Conservation (phyloP, 805 yeast species). For the Torulaspora quercuum region DNA sequence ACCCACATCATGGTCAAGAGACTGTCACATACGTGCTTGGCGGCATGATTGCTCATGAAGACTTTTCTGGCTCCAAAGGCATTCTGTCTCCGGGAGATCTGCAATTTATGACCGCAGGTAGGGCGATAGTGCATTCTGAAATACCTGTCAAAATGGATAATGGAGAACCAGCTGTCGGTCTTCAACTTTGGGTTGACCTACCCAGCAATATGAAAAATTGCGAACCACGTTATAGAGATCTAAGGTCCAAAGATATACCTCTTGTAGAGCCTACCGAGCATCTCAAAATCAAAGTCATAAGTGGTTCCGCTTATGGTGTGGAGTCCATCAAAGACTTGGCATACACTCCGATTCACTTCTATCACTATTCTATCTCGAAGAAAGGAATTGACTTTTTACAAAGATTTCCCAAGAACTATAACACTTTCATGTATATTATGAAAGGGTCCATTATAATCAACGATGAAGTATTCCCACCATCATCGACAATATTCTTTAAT, state of each 20-base stretch:
- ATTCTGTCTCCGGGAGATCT: conserved; percentile 75
- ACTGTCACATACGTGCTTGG: conserved; percentile 66
- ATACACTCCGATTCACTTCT: conserved; percentile 74
- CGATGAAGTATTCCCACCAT: conserved; percentile 43
- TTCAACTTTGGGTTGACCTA: conserved; percentile 87
- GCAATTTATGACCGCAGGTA: conserved; percentile 93
- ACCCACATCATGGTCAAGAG: conserved; percentile 80
- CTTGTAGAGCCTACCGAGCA: conserved; percentile 61
- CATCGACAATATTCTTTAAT: conserved; percentile 59
- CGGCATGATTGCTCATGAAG: conserved; percentile 76
- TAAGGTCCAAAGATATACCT: conserved; percentile 68
- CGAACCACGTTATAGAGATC: conserved; percentile 75
- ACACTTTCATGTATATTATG: conserved; percentile 65
- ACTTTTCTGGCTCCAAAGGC: conserved; percentile 82
- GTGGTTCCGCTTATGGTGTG: conserved; percentile 75
- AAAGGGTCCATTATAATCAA: conserved; percentile 55
- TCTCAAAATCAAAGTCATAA: conserved; percentile 59
- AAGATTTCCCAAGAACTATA: conserved; percentile 55
- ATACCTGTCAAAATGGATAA: conserved; percentile 63
- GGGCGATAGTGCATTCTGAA: conserved; percentile 81
- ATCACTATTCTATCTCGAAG: conserved; percentile 60
- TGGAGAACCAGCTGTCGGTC: conserved; percentile 54
- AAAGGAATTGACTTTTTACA: conserved; percentile 60
- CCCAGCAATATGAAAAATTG: conserved; percentile 60
- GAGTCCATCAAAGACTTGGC: conserved; percentile 71